Conservation (phyloP, 83 land plant genomes). For the Picea engelmannii region DNA sequence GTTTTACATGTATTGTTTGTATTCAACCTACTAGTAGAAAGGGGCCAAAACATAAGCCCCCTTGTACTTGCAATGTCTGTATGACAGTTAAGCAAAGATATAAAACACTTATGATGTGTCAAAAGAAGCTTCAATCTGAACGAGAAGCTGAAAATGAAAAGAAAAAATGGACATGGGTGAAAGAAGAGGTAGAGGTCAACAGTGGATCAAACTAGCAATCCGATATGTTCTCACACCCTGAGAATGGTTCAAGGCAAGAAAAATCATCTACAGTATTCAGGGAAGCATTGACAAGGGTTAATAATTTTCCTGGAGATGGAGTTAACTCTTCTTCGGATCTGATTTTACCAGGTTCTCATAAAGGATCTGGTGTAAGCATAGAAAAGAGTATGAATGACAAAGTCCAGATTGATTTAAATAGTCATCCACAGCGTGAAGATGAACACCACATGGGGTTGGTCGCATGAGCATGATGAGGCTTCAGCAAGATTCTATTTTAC, state of each 20-base stretch:
- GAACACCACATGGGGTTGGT: slow-evolving; percentile 46
- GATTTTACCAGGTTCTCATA: slow-evolving; percentile 6
- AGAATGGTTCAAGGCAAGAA: slow-evolving; percentile 6
- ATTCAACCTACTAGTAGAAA: slow-evolving; percentile 86
- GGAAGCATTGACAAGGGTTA: slow-evolving; percentile 9
- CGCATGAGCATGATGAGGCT: slow-evolving; percentile 38
- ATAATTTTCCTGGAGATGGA: slow-evolving; percentile 4
- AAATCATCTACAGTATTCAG: background rate
- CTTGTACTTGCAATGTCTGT: slow-evolving; percentile 65
- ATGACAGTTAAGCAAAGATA: slow-evolving; percentile 62
- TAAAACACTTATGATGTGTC: slow-evolving; percentile 56
- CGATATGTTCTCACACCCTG: slow-evolving; percentile 9
- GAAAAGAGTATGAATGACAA: slow-evolving; percentile 28
- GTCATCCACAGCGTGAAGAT: slow-evolving; percentile 74
- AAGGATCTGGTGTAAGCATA: background rate
- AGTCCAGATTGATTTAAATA: slow-evolving; percentile 71
- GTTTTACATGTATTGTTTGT: slow-evolving; percentile 84
- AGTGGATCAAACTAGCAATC: slow-evolving; percentile 20
- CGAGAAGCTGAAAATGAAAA: slow-evolving; percentile 53
- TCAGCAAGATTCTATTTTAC: slow-evolving; percentile 36
- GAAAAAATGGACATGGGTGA: slow-evolving; percentile 30
- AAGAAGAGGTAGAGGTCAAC: slow-evolving; percentile 24
- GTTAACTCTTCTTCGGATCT: background rate
- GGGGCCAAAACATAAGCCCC: slow-evolving; percentile 68
- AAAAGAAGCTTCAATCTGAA: slow-evolving; percentile 60